Evolutionary conservation across 768 basidiomycete species (phyloP).

Genomic region (Collybiopsis luxurians): DNA sequence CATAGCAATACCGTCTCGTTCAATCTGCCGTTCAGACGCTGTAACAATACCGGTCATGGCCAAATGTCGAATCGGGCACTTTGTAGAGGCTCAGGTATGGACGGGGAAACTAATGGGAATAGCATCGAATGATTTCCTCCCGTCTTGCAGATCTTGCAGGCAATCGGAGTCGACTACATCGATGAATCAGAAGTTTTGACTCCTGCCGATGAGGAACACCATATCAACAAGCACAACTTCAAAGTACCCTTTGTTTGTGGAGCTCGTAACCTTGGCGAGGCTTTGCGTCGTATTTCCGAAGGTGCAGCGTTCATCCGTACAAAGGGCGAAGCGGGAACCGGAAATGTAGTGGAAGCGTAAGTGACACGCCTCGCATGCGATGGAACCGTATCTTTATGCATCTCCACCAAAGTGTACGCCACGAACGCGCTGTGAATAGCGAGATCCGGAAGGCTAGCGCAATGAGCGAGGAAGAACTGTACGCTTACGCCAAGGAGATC

Average conservation of each 20-base stretch:
- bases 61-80: conserved; percentile 94
- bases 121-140: neutral
- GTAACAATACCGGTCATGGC: conserved; percentile 98
- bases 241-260: conserved; percentile 97
- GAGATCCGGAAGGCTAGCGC: conserved; percentile 84
- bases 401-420: conserved; percentile 57
- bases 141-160: conserved; percentile 78
- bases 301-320: conserved; percentile 99
- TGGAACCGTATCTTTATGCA: neutral
- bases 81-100: conserved; percentile 88
- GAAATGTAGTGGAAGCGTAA: conserved; percentile 83
- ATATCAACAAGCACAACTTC: conserved; percentile 95
- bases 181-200: conserved; percentile 95
- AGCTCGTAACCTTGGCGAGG: conserved; percentile 92
- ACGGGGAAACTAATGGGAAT: no score
- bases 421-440: conserved; percentile 77
- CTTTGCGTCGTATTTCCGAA: conserved; percentile 92
- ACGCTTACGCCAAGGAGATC: conserved; percentile 88
- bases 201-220: conserved; percentile 92
- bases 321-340: conserved; percentile 90
- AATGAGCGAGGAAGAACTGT: conserved; percentile 95
- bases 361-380: no score
- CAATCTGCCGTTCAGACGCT: conserved; percentile 36
- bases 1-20: neutral
- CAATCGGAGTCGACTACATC: conserved; percentile 94